These are phyloP conservation scores for Celoporthe dispersa DNA, from an alignment of 2,329 filamentous ascomycete species.

Conservation along the genomic window DNA sequence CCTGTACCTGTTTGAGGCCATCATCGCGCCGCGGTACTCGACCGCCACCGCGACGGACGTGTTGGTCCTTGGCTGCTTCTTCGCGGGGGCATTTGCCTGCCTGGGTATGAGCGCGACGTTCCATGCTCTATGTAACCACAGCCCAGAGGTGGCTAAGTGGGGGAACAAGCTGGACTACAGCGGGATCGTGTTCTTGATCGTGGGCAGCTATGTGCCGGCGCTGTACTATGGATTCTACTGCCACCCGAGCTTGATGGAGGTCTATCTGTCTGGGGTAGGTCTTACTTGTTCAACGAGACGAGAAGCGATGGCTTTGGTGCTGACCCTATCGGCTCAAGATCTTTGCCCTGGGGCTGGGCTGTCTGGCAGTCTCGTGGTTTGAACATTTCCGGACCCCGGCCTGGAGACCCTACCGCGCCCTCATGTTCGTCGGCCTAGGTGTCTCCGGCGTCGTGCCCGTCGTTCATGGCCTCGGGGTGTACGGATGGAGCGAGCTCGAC, in stretches of 20 bases:
- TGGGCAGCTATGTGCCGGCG: slow-evolving; percentile 87
- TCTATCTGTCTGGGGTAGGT: slow-evolving; percentile 77
- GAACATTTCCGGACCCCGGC: slow-evolving; percentile 82
- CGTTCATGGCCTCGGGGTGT: slow-evolving; percentile 71
- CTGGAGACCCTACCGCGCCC: slow-evolving; percentile 83
- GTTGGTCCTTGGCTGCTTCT: slow-evolving; percentile 78
- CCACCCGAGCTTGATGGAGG: slow-evolving; percentile 63
- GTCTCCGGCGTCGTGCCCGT: slow-evolving; percentile 83
- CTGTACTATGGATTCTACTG: slow-evolving; percentile 87
- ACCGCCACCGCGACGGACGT: slow-evolving; percentile 66
- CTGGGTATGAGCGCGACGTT: slow-evolving; percentile 83
- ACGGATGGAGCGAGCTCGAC: slow-evolving; percentile 69
- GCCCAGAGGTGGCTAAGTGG: slow-evolving; percentile 73
- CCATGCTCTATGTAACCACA: slow-evolving; percentile 87
- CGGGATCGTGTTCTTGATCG: slow-evolving; percentile 89
- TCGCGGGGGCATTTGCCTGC: slow-evolving; percentile 72
- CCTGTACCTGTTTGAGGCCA: slow-evolving; percentile 54
- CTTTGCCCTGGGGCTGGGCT: slow-evolving; percentile 74
- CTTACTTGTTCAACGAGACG: neutral
- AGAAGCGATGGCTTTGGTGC: neutral
- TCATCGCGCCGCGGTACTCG: slow-evolving; percentile 67
- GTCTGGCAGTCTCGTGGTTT: slow-evolving; percentile 75
- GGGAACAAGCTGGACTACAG: slow-evolving; percentile 95
- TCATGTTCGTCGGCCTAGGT: slow-evolving; percentile 89
- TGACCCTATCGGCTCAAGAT: slow-evolving; percentile 60